Evolutionary conservation across 257 asterid genomes (phyloP).

Genomic region (Plectranthus barbatus): DNA sequence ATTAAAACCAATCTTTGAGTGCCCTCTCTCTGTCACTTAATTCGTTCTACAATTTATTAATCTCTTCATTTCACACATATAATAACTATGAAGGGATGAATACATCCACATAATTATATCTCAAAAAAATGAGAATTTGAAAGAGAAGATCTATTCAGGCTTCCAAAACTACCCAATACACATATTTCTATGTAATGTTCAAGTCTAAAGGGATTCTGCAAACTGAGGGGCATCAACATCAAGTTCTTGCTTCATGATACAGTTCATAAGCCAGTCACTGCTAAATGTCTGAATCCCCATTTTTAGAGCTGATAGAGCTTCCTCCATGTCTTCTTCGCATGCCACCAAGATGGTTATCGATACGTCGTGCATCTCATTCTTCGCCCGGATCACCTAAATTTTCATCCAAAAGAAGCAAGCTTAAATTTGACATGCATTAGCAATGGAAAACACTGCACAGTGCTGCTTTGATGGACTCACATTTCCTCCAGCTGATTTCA

Average conservation of each 20-base stretch:
- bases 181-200: neutral
- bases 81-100: no score
- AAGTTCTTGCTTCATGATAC: constrained; percentile 81
- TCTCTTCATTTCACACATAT: no score
- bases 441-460: neutral
- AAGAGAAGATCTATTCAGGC: neutral
- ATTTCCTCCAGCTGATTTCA: constrained; percentile 74
- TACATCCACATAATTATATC: no score
- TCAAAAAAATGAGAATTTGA: neutral
- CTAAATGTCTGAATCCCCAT: constrained; percentile 62
- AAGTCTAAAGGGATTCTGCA: constrained; percentile 54
- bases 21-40: no score
- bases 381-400: constrained; percentile 40
- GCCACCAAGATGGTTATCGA: constrained; percentile 58
- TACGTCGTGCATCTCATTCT: constrained; percentile 34
- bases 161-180: neutral
- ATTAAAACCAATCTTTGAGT: no score
- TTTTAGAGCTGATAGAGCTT: constrained; percentile 57
- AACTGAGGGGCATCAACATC: constrained; percentile 77
- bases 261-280: constrained; percentile 80
- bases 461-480: constrained; percentile 37
- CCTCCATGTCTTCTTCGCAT: constrained; percentile 79
- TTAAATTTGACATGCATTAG: neutral
- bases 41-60: no score
- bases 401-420: neutral